Evolutionary conservation across 306 rosid genomes (phyloP).

Genomic region (Erythrophleum fordii): DNA sequence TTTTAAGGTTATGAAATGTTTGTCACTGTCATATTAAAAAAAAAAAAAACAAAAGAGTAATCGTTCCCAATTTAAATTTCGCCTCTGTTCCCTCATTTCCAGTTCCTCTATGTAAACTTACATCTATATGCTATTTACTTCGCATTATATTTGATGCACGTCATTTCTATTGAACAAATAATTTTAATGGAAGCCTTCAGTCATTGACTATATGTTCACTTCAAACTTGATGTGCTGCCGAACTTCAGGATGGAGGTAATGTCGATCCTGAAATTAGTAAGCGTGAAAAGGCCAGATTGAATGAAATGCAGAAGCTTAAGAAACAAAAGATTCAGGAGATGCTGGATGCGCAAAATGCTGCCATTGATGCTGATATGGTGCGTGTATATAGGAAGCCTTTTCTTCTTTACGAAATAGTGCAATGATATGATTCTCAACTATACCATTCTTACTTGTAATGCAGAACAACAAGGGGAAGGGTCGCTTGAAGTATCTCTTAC

Average conservation of each 20-base stretch:
- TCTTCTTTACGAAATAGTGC: neutral
- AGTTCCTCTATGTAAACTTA: neutral
- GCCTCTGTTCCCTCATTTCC: neutral
- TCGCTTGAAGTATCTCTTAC: constrained; percentile 89
- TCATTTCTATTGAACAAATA: constrained; percentile 7
- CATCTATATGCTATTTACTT: neutral
- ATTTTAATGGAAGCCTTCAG: neutral
- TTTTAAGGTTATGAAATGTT: neutral
- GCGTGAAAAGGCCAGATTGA: constrained; percentile 88
- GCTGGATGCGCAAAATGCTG: constrained; percentile 81
- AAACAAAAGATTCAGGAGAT: constrained; percentile 93
- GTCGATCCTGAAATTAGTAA: constrained; percentile 61
- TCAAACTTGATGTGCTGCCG: neutral
- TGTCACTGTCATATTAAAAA: no score
- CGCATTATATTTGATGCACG: neutral
- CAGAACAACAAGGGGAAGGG: constrained; percentile 90
- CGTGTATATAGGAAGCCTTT: constrained; percentile 18
- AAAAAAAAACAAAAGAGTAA: neutral
- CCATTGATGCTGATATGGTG: constrained; percentile 95
- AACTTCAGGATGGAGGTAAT: constrained; percentile 51
- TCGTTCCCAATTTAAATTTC: neutral
- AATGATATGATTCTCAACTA: neutral
- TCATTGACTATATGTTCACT: neutral
- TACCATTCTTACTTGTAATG: constrained; percentile 4
- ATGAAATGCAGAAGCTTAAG: constrained; percentile 75